phyloP scores from a whole-genome alignment of 345 rosid genomes.

The Aquilaria yunnanensis region DNA sequence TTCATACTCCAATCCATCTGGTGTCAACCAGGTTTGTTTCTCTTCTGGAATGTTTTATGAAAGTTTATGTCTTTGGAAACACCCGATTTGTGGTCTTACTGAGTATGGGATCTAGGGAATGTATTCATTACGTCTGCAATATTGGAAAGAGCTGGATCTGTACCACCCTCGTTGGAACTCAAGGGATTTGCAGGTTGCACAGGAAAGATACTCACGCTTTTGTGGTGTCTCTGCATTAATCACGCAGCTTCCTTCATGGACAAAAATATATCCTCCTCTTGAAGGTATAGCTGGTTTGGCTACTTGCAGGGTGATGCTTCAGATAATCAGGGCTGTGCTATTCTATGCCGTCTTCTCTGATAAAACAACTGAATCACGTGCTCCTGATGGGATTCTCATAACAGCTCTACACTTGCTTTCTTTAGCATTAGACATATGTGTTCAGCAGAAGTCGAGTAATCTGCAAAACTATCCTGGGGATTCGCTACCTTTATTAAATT shows the following conservation, averaged over 20 bases:
- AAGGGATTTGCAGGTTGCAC: slow-evolving; percentile 88
- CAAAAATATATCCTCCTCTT: slow-evolving; percentile 68
- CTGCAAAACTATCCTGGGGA: slow-evolving; percentile 26
- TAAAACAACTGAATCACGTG: slow-evolving; percentile 54
- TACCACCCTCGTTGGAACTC: slow-evolving; percentile 90
- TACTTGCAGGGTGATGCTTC: slow-evolving; percentile 62
- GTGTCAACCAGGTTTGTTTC: slow-evolving; percentile 77
- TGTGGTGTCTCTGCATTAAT: slow-evolving; percentile 69
- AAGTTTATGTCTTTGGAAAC: slow-evolving; percentile 12
- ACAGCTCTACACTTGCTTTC: slow-evolving; percentile 77
- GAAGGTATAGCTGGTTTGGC: slow-evolving; percentile 62
- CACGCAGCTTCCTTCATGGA: slow-evolving; percentile 86
- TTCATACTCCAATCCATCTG: slow-evolving; percentile 71
- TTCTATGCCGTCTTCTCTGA: slow-evolving; percentile 71
- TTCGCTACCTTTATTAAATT: slow-evolving; percentile 39
- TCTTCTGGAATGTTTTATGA: slow-evolving; percentile 14
- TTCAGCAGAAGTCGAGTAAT: slow-evolving; percentile 39
- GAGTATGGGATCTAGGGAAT: slow-evolving; percentile 52
- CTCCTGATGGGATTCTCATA: slow-evolving; percentile 70
- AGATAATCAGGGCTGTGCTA: slow-evolving; percentile 61
- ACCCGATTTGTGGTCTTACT: slow-evolving; percentile 1
- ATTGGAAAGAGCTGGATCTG: slow-evolving; percentile 93
- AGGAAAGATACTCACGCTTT: slow-evolving; percentile 81
- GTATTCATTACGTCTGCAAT: slow-evolving; percentile 66
- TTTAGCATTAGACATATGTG: slow-evolving; percentile 63